A percentile compares a stretch with the other conserved stretches of the same genome.
These are phyloP conservation scores for Talaromyces sp. DNA, from an alignment of 2,329 filamentous ascomycete species.

Conservation along the genomic window DNA sequence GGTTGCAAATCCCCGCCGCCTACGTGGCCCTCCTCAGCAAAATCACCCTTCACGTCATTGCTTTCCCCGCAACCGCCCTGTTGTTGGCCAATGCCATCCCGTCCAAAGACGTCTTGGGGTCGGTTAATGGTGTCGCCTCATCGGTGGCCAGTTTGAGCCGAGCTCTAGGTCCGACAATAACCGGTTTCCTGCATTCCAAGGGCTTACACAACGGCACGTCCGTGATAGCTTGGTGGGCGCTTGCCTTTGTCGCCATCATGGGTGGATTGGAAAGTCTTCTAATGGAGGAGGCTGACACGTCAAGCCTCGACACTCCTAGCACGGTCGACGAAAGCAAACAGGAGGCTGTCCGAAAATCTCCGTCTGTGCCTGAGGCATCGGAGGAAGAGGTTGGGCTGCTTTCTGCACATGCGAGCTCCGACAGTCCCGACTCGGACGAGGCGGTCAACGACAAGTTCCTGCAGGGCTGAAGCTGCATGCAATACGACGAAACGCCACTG, in stretches of 20 bases:
- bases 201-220: constrained; percentile 78
- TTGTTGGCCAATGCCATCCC: constrained; percentile 85
- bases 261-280: constrained; percentile 71
- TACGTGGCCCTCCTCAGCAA: constrained; percentile 81
- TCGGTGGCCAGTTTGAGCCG: constrained; percentile 86
- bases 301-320: constrained; percentile 15
- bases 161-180: constrained; percentile 82
- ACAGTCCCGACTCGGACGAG: not conserved
- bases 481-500: not conserved
- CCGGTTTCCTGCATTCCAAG: constrained; percentile 75
- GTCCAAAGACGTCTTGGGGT: constrained; percentile 76
- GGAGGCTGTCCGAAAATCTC: constrained; percentile 16
- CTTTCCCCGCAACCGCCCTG: constrained; percentile 86
- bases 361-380: not conserved
- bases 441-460: not conserved
- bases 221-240: constrained; percentile 90
- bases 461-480: not conserved
- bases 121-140: constrained; percentile 86
- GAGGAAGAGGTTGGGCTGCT: constrained; percentile 9
- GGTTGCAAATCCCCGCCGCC: constrained; percentile 66
- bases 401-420: constrained; percentile 1
- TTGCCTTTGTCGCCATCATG: constrained; percentile 66
- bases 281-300: constrained; percentile 60
- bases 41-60: constrained; percentile 84
- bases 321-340: constrained; percentile 24